A percentile compares a stretch with the other conserved stretches of the same genome.
Evolutionary conservation across 306 rosid species (phyloP).

Genomic region (Cicer chorassanicum): DNA sequence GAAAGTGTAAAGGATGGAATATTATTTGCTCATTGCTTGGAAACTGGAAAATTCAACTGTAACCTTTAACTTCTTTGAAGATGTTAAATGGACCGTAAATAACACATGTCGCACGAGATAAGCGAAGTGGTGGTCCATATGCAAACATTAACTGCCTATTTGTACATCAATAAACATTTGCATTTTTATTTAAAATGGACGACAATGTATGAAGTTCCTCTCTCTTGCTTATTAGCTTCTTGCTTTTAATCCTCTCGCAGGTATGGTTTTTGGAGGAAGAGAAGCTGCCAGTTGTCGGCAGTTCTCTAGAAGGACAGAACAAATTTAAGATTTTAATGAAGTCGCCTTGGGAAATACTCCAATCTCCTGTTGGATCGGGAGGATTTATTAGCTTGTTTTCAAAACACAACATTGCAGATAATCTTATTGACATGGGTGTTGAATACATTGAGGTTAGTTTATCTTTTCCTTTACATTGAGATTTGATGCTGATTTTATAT

Average conservation of each 20-base stretch:
- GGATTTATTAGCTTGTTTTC: constrained; percentile 77
- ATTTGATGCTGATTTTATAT: neutral
- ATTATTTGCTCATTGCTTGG: constrained; percentile 10
- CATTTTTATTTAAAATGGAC: constrained; percentile 5
- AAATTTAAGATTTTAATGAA: constrained; percentile 79
- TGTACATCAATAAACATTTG: neutral
- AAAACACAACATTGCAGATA: constrained; percentile 58
- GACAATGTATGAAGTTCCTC: neutral
- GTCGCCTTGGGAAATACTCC: constrained; percentile 94
- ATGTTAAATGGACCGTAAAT: constrained; percentile 23
- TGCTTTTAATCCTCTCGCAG: constrained; percentile 49
- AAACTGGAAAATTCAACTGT: constrained; percentile 32
- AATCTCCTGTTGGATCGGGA: constrained; percentile 85
- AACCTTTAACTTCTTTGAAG: constrained; percentile 30
- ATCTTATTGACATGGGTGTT: constrained; percentile 67
- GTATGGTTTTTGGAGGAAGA: constrained; percentile 89
- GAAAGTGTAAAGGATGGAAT: constrained; percentile 20
- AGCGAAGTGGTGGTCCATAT: constrained; percentile 8
- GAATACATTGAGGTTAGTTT: constrained; percentile 80
- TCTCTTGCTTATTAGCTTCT: constrained; percentile 31
- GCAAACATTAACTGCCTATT: constrained; percentile 18
- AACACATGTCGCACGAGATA: neutral
- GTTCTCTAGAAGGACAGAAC: constrained; percentile 57
- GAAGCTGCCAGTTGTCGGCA: constrained; percentile 83
- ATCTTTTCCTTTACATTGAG: constrained; percentile 17